phyloP scores from a whole-genome alignment of 805 yeast genomes.

The Jamesozyma gamospora region DNA sequence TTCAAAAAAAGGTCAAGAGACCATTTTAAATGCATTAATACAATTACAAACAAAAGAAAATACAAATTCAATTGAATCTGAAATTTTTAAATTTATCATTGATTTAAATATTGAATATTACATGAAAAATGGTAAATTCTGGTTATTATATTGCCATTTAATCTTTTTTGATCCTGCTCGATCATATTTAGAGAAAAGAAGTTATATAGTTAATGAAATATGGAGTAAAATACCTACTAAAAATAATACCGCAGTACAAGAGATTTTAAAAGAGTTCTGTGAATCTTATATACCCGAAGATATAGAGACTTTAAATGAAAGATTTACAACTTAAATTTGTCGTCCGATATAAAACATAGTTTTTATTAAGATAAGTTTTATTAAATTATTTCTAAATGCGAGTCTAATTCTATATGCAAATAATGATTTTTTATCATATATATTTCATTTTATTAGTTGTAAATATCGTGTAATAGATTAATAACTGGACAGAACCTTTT shows the following conservation, averaged over 20 bases:
- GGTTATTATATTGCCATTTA: slow-evolving; percentile 22
- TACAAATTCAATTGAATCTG: slow-evolving; percentile 13
- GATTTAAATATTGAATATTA: slow-evolving; percentile 12
- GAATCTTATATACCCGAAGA: slow-evolving; percentile 24
- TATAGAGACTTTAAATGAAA: slow-evolving; percentile 12
- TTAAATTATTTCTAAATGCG: neutral
- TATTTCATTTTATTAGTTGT: too few species aligned
- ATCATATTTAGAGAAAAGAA: slow-evolving; percentile 22
- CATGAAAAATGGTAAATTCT: slow-evolving; percentile 16
- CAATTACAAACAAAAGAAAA: slow-evolving; percentile 20
- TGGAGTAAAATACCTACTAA: slow-evolving; percentile 15
- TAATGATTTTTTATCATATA: too few species aligned
- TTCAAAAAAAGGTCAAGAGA: slow-evolving; percentile 11
- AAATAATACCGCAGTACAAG: neutral
- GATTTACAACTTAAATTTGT: slow-evolving; percentile 3
- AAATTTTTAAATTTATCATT: slow-evolving; percentile 17
- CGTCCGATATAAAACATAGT: too few species aligned
- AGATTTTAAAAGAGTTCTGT: slow-evolving; percentile 11
- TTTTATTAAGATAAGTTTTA: too few species aligned
- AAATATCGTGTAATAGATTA: too few species aligned
- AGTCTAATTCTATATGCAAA: neutral
- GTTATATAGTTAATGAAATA: slow-evolving; percentile 12
- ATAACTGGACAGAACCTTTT: too few species aligned
- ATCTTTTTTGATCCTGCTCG: slow-evolving; percentile 17
- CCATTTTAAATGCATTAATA: slow-evolving; percentile 13